Evolutionary conservation across 176 grass and related monocot genomes (phyloP).

Genomic region (Chrysopogon serrulatus): DNA sequence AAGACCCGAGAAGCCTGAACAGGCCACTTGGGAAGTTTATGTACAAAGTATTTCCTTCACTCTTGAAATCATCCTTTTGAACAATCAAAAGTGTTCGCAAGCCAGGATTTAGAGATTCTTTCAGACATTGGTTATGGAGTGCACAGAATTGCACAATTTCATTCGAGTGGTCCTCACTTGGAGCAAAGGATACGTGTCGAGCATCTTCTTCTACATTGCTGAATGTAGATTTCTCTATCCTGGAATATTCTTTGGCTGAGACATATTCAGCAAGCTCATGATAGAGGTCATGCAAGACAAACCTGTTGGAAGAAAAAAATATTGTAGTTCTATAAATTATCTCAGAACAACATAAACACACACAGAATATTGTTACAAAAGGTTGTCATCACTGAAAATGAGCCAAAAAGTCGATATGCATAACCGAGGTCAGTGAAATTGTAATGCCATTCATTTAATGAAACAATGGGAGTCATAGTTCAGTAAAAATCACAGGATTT

Average conservation of each 20-base stretch:
- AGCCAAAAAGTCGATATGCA: background rate
- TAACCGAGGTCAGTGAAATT: background rate
- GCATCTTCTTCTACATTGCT: background rate
- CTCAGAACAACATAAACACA: slow-evolving; percentile 4
- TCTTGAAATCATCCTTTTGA: background rate
- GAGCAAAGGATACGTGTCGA: slow-evolving; percentile 25
- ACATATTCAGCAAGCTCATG: slow-evolving; percentile 27
- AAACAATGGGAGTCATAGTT: background rate
- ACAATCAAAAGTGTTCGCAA: slow-evolving; percentile 11
- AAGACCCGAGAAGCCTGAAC: slow-evolving; percentile 8
- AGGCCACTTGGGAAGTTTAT: slow-evolving; percentile 18
- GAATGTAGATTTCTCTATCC: slow-evolving; percentile 20
- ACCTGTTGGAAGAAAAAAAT: slow-evolving; percentile 15
- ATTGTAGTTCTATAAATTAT: background rate
- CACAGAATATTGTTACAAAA: background rate
- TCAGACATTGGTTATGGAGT: background rate
- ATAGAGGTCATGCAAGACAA: slow-evolving; percentile 34
- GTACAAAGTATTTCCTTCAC: background rate
- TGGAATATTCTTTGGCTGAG: slow-evolving; percentile 18
- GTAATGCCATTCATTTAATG: background rate
- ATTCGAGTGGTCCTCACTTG: background rate
- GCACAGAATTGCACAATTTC: background rate
- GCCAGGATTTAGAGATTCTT: background rate
- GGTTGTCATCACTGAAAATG: background rate
- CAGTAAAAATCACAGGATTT: background rate